Evolutionary conservation across 2,329 filamentous ascomycete genomes (phyloP).

Genomic region (Fusarium verticillioides): DNA sequence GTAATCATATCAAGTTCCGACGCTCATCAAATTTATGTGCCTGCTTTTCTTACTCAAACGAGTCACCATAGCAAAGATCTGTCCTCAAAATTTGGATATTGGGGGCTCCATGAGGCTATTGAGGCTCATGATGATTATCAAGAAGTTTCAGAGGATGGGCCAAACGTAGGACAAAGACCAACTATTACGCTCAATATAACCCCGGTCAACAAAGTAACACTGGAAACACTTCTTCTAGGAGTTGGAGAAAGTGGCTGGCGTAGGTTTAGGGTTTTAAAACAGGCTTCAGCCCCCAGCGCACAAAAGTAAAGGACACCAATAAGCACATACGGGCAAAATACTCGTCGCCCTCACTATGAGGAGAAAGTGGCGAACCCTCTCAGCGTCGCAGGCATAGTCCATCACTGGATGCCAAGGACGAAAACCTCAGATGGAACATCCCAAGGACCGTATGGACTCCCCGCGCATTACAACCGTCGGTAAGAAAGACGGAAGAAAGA

Average conservation of each 20-base stretch:
- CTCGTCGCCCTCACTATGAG: too few relatives aligned
- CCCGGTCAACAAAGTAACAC: not conserved
- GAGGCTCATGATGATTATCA: not conserved
- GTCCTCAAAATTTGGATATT: too few relatives aligned
- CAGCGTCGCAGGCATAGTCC: not conserved
- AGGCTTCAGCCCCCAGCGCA: too few relatives aligned
- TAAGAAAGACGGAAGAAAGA: not conserved
- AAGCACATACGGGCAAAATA: too few relatives aligned
- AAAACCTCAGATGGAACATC: not conserved
- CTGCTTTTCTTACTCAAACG: not conserved
- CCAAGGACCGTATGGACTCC: not conserved
- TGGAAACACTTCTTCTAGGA: not conserved
- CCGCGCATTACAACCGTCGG: not conserved
- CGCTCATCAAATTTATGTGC: accelerated
- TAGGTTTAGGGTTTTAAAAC: too few relatives aligned
- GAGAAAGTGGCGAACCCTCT: not conserved
- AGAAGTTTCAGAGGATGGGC: not conserved
- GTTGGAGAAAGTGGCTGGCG: too few relatives aligned
- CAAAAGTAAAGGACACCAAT: too few relatives aligned
- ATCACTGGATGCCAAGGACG: not conserved
- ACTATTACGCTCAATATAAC: too few relatives aligned
- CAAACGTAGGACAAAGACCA: not conserved
- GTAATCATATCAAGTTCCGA: too few relatives aligned
- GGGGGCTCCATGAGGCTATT: not conserved
- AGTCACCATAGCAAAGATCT: not conserved